A percentile compares a stretch with the other conserved stretches of the same genome.
These are phyloP conservation scores for Ophiostoma triangulosporum DNA, from an alignment of 2,329 filamentous ascomycete genomes.

Conservation along the genomic window DNA sequence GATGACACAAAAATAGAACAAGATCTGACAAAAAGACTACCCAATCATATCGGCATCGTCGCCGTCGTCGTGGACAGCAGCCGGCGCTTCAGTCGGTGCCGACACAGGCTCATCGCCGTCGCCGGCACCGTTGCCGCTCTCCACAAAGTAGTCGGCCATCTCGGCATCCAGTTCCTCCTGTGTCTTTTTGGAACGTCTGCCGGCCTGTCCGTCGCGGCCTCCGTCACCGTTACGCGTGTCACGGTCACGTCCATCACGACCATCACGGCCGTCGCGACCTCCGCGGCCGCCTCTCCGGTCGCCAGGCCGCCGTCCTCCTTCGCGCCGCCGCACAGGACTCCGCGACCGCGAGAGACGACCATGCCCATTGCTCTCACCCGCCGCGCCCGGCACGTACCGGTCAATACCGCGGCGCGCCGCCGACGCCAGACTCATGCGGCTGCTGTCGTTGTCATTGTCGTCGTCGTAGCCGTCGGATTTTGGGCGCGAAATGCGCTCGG, in stretches of 20 bases:
- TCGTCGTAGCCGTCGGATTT: conserved; percentile 30
- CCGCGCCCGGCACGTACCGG: conserved; percentile 57
- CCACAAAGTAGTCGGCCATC: conserved; percentile 85
- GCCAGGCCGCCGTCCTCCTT: conserved; percentile 35
- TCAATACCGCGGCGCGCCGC: conserved; percentile 39
- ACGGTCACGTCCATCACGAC: conserved; percentile 25
- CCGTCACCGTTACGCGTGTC: conserved; percentile 27
- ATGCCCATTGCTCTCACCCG: conserved; percentile 24
- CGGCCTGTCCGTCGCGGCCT: conserved; percentile 18
- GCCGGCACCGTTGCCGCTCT: conserved; percentile 19
- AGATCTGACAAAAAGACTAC: conserved; percentile 7
- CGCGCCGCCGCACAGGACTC: conserved; percentile 38
- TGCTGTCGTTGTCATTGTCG: conserved; percentile 23
- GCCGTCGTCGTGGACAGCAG: conserved; percentile 25
- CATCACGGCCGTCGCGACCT: conserved; percentile 18
- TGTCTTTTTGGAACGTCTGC: conserved; percentile 45
- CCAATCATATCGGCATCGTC: conserved; percentile 21
- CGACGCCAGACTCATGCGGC: conserved; percentile 9
- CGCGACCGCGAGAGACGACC: conserved; percentile 33
- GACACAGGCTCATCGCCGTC: conserved; percentile 11
- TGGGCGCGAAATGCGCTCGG: conserved; percentile 46
- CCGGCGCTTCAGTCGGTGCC: conserved; percentile 16
- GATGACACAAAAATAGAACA: no score
- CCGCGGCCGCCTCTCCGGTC: conserved; percentile 27
- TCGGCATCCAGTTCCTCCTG: conserved; percentile 89